Conservation (phyloP, 306 rosid genomes). For the Biancaea sappan region DNA sequence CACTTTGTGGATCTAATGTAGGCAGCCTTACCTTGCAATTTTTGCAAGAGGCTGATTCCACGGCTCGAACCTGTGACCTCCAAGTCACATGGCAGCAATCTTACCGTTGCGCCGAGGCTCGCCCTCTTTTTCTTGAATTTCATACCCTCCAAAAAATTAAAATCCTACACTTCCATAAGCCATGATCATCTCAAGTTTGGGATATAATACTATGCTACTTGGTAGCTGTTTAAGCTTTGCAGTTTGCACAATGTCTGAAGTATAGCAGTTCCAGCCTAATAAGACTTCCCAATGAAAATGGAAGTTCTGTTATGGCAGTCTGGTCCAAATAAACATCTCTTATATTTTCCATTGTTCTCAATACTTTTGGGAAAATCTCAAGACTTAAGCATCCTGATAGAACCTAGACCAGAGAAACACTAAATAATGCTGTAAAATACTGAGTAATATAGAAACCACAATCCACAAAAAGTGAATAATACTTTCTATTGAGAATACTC, state of each 20-base stretch:
- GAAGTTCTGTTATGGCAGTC: not conserved
- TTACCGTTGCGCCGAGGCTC: too few species aligned
- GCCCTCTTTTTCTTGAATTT: too few species aligned
- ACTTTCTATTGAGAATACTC: too few species aligned
- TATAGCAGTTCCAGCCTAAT: not conserved
- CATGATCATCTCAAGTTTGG: not conserved
- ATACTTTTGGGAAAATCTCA: slow-evolving; percentile 22
- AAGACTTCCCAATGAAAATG: slow-evolving; percentile 23
- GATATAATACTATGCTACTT: not conserved
- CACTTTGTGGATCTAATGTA: too few species aligned
- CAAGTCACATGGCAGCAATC: too few species aligned
- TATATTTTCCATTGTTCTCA: not conserved
- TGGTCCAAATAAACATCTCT: not conserved
- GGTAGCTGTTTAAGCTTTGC: not conserved
- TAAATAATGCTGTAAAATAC: too few species aligned
- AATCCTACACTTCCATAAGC: not conserved
- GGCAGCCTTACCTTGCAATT: too few species aligned
- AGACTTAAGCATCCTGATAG: slow-evolving; percentile 12
- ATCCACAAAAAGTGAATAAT: too few species aligned
- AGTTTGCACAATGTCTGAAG: not conserved
- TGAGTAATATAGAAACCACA: too few species aligned
- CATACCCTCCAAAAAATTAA: not conserved
- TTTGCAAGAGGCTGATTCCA: too few species aligned
- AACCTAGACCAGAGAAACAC: too few species aligned
- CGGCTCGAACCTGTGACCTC: too few species aligned